phyloP scores from a whole-genome alignment of 176 grass and related monocot species.

The Phoenix dactylifera region DNA sequence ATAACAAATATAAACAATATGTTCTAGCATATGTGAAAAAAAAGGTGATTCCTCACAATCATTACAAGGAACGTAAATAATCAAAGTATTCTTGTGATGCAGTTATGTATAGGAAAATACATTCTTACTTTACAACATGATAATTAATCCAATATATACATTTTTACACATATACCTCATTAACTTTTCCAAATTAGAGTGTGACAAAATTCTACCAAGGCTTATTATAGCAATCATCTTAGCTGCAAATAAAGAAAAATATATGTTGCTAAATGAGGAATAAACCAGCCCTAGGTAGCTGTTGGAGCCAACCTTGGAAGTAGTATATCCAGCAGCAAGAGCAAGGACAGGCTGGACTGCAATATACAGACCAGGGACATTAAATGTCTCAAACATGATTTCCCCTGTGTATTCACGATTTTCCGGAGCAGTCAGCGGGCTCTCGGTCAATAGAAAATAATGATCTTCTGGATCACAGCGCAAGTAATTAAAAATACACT shows the following conservation, averaged over 20 bases:
- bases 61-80: too few relatives aligned
- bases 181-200: too few relatives aligned
- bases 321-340: slow-evolving; percentile 90
- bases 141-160: too few relatives aligned
- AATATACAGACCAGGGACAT: slow-evolving; percentile 88
- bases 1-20: too few relatives aligned
- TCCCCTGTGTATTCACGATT: slow-evolving; percentile 83
- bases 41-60: too few relatives aligned
- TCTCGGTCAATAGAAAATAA: slow-evolving; percentile 93
- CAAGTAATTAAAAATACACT: slow-evolving; percentile 90
- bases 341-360: slow-evolving; percentile 88
- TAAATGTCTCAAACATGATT: slow-evolving; percentile 99
- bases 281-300: background rate
- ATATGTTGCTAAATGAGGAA: too few relatives aligned
- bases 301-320: slow-evolving; percentile 60
- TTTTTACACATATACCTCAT: too few relatives aligned
- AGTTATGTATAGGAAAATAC: too few relatives aligned
- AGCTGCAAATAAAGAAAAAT: background rate
- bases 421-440: slow-evolving; percentile 80
- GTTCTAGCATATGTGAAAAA: too few relatives aligned
- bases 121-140: too few relatives aligned
- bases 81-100: too few relatives aligned
- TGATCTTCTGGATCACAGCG: slow-evolving; percentile 91
- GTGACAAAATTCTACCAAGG: too few relatives aligned
- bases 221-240: background rate